Evolutionary conservation across 306 rosid species (phyloP).

Genomic region (cucumber (Cucumis sativus)): DNA sequence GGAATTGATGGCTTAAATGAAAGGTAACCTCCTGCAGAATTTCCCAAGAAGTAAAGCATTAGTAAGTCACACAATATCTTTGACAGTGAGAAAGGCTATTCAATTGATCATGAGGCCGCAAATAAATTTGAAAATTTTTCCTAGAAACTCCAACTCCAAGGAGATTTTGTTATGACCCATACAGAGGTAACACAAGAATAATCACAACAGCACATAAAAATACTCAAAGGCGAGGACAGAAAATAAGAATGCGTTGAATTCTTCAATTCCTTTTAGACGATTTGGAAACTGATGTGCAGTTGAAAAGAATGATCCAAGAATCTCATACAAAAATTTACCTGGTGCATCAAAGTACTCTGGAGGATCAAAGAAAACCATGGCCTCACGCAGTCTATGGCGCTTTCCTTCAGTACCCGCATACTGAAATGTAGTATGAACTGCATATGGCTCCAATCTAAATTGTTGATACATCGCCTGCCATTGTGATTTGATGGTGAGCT

Average conservation of each 20-base stretch:
- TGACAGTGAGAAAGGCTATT: not conserved
- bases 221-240: not conserved
- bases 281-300: not conserved
- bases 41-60: slow-evolving; percentile 6
- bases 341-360: slow-evolving; percentile 80
- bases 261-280: not conserved
- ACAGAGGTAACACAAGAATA: not conserved
- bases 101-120: not conserved
- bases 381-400: slow-evolving; percentile 93
- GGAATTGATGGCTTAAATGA: slow-evolving; percentile 83
- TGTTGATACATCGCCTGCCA: slow-evolving; percentile 81
- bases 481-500: slow-evolving; percentile 10
- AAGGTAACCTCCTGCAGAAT: slow-evolving; percentile 74
- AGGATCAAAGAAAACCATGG: slow-evolving; percentile 78
- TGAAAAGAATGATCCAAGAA: not conserved
- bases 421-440: slow-evolving; percentile 90
- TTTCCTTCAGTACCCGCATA: slow-evolving; percentile 91
- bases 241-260: not conserved
- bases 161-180: not conserved
- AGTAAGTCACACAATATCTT: not conserved
- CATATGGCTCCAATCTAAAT: slow-evolving; percentile 78
- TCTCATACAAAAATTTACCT: slow-evolving; percentile 25
- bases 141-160: not conserved
- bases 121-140: not conserved
- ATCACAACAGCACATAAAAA: not conserved